Evolutionary conservation across 306 rosid genomes (phyloP), one percentile per base, ranked within the genome.

Genomic region (Rosa multiflora): DNA sequence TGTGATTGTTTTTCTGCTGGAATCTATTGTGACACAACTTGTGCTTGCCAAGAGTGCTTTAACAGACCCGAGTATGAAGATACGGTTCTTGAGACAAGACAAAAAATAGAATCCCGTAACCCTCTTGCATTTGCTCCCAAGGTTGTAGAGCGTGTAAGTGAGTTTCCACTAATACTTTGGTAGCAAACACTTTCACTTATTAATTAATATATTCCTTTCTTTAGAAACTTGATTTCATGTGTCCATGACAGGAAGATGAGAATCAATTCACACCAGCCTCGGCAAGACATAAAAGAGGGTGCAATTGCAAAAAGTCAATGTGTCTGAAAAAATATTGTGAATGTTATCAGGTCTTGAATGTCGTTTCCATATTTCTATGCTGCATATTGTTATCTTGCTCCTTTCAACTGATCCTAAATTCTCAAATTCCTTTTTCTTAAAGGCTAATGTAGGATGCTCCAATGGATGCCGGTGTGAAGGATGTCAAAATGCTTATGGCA

Each of bases 381-480:
- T 20, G 7, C 23, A 8, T 6, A 11, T 23, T 71, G 51, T 42
- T 39, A 40, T 73, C 40, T 82, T 37, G 29, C 5, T 63, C 44
- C 56, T 74, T 62, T 52, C 49, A 23, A 18, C 68, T 35, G 55
- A 75, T 76, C 59, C 79, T 86, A 79, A 61, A 49, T 55, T 76
- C 51, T 81, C 32, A 10, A 73, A 8, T 63, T 62, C 26, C 72
- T 39, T 79, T 17, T 48, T 77, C 58, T 72, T 23, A 47, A 78
- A 93, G 98, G 86, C 87, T 67, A 82, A 85, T 40, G 93, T 93
- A 75, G 91, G 94, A 82, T 93, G 98, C 90, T 87, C 91, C 8
- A 79, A 67, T 75, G 91, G 80, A 83, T 93, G 98, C 46, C 91
- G 89, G 39, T 93, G 98, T 7, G 87, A 86, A 32, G 93, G 89